Evolutionary conservation across 2,329 filamentous ascomycete species (phyloP).

Genomic region (Aureobasidium zeae): DNA sequence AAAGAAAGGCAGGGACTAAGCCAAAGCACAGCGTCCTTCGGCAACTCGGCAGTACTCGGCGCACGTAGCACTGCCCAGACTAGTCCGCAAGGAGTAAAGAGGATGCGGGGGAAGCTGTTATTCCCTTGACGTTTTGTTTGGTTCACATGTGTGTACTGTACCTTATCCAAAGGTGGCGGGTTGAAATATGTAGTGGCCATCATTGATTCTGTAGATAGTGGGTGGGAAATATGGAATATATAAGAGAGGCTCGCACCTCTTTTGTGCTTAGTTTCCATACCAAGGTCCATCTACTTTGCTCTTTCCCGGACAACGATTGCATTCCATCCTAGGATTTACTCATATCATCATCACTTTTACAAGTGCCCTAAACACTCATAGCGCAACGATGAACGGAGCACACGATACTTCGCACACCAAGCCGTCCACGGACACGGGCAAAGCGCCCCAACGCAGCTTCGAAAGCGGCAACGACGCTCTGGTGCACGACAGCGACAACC

Average conservation of each 20-base stretch:
- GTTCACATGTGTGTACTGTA: too few species aligned
- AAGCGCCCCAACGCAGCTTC: constrained; percentile 21
- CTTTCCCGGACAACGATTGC: not conserved
- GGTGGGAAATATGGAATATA: too few species aligned
- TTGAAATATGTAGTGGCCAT: too few species aligned
- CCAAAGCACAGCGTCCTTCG: too few species aligned
- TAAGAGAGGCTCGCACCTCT: constrained; percentile 6
- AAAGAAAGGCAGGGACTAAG: too few species aligned
- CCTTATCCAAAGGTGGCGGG: too few species aligned
- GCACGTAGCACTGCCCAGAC: not conserved
- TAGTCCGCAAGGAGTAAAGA: not conserved
- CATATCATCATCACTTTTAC: constrained; percentile 7
- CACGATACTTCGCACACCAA: constrained; percentile 18
- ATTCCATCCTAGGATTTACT: constrained; percentile 2
- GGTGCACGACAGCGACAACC: constrained; percentile 7
- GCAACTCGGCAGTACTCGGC: constrained; percentile 11
- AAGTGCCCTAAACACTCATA: not conserved
- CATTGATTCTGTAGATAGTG: too few species aligned
- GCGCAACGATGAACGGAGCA: constrained; percentile 13
- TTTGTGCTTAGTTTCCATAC: too few species aligned
- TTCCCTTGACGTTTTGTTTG: constrained; percentile 10
- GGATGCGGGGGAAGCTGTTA: not conserved
- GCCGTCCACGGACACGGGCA: constrained; percentile 23
- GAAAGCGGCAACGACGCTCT: constrained; percentile 21
- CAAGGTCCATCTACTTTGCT: too few species aligned